These are phyloP conservation scores for Aureobasidium lini DNA, from an alignment of 2,329 filamentous ascomycete species.

Conservation along the genomic window DNA sequence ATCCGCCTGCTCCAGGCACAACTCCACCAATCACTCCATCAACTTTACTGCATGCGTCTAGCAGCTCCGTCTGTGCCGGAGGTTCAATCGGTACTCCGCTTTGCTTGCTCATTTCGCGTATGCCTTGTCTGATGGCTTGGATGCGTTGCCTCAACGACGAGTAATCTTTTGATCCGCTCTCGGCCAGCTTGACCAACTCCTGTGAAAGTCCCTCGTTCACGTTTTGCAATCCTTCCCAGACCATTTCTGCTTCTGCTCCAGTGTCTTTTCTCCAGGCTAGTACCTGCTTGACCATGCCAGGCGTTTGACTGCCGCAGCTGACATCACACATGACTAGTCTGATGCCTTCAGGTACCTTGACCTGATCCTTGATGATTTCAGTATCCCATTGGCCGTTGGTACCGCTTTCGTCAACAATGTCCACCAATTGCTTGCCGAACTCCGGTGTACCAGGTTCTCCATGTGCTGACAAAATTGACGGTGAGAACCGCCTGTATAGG, in stretches of 20 bases:
- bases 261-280: constrained; percentile 69
- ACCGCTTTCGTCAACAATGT: constrained; percentile 56
- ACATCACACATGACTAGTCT: constrained; percentile 91
- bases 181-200: constrained; percentile 50
- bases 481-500: constrained; percentile 87
- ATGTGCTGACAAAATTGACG: constrained; percentile 59
- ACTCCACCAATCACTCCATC: constrained; percentile 84
- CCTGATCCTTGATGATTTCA: constrained; percentile 61
- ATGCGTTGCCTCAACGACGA: constrained; percentile 47
- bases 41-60: constrained; percentile 65
- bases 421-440: constrained; percentile 59
- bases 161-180: constrained; percentile 44
- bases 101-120: constrained; percentile 66
- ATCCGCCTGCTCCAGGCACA: constrained; percentile 89
- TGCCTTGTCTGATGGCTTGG: constrained; percentile 47
- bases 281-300: constrained; percentile 91
- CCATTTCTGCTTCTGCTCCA: constrained; percentile 52
- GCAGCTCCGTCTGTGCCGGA: constrained; percentile 68
- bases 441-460: constrained; percentile 58
- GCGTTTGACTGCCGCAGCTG: constrained; percentile 86
- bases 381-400: constrained; percentile 62
- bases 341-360: constrained; percentile 65
- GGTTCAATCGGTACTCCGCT: constrained; percentile 87
- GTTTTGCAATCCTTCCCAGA: constrained; percentile 70
- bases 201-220: constrained; percentile 64